Base-by-base conservation (phyloP, 208 protist genomes). In the Leishmania lainsoni region DNA sequence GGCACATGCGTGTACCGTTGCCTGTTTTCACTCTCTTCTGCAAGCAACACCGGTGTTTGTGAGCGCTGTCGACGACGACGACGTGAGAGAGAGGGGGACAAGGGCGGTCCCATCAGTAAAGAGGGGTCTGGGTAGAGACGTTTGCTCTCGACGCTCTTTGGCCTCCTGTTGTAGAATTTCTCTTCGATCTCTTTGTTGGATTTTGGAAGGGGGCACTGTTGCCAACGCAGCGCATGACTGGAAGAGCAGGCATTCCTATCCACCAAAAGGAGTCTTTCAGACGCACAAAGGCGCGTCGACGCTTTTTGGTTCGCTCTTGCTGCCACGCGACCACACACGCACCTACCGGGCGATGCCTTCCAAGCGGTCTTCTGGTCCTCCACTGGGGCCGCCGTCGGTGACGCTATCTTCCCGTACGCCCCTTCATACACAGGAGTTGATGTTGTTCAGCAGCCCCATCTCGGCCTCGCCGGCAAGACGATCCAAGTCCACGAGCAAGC, bases 391-490 rank as follows among this genome's bases (percentile, higher is more conserved):
- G 69, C 63, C 69, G 49, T 45, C 69, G 29, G 71, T 59, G 8
- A 58, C 75, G 20, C 8, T 61, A 70, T 72, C 70, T 14, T 52
- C 76, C 10, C 81, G 81, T 70, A 84, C 32, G 10, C n/a, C 70
- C 17, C 70, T 84, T 10, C 81, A 80, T 35, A 84, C 81, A 2
- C 81, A 84, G 51, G 58, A 84, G 61, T 61, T 84, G 5, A 77
- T 84, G 39, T 51, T 84, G 0, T 84, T 84, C 22, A 84, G 76
- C 70, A 80, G 81, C 39, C 76, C 76, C 56, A 56, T 73, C n/a
- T 56, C 70, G 12, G 70, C 56, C n/a, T 45, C 51, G 39, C 74
- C 49, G 56, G 35, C n/a, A 6, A 76, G 42, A 16, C 74, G 74
- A 32, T 66, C 74, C 5, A 9, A 14, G 29, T 52, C 74, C 35